These are phyloP conservation scores for Prunus persica DNA, from an alignment of 306 rosid genomes.

Conservation along the genomic window DNA sequence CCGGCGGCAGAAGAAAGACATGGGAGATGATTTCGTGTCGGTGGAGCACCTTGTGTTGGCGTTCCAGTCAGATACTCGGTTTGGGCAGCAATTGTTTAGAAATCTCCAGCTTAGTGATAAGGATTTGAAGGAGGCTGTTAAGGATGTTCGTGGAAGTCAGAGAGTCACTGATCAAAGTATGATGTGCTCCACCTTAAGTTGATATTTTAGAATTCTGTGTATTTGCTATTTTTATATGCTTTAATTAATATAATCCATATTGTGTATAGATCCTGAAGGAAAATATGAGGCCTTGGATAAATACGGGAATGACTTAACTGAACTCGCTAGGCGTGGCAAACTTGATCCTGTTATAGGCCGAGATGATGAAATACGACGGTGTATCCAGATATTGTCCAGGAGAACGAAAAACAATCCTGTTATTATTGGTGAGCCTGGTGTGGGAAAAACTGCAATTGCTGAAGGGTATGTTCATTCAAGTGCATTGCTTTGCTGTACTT, in stretches of 20 bases:
- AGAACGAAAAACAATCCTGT: conserved; percentile 97
- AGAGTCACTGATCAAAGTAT: conserved; percentile 93
- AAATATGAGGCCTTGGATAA: conserved; percentile 86
- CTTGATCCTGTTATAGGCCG: conserved; percentile 97
- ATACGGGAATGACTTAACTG: conserved; percentile 89
- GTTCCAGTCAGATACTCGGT: conserved; percentile 62
- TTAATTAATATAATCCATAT: background rate
- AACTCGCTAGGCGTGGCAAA: conserved; percentile 93
- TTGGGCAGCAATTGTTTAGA: conserved; percentile 82
- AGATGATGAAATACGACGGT: conserved; percentile 94
- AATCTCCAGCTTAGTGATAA: conserved; percentile 65
- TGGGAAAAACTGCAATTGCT: conserved; percentile 97
- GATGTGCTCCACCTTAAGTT: background rate
- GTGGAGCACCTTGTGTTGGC: conserved; percentile 89
- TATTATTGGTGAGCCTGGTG: conserved; percentile 98
- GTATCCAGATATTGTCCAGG: conserved; percentile 88
- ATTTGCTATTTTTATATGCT: background rate
- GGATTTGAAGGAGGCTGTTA: conserved; percentile 76
- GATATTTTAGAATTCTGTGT: background rate
- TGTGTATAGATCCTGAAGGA: conserved; percentile 76
- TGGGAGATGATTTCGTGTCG: conserved; percentile 82
- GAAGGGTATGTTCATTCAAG: conserved; percentile 70
- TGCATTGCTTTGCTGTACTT: background rate
- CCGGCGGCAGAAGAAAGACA: conserved; percentile 60
- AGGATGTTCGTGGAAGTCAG: conserved; percentile 85